Conservation (phyloP, 805 yeast species). For the Kuraishia molischiana region DNA sequence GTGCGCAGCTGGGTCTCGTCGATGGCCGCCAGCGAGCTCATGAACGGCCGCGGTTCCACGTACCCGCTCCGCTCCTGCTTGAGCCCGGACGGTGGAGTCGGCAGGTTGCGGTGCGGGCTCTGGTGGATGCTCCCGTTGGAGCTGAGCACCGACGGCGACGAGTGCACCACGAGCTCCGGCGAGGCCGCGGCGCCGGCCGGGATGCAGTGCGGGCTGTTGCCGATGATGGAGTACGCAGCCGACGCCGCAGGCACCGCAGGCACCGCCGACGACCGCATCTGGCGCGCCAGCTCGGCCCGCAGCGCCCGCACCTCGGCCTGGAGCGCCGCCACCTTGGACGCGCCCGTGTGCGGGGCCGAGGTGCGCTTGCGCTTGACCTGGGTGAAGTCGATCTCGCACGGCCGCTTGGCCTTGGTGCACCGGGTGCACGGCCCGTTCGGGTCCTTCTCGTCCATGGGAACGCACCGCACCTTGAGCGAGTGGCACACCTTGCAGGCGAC, state of each 20-base stretch:
- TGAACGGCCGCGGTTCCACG: not conserved
- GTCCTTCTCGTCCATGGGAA: conserved; percentile 52
- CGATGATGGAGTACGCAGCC: not conserved
- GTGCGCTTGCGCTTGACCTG: conserved; percentile 41
- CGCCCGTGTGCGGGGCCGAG: conserved; percentile 9
- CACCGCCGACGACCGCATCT: not conserved
- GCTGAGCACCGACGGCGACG: not conserved
- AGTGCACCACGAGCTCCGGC: not conserved
- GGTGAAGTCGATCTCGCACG: conserved; percentile 59
- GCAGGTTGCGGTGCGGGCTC: not conserved
- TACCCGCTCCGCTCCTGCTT: conserved; percentile 8
- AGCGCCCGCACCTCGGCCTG: conserved; percentile 9
- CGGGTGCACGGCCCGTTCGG: conserved; percentile 63
- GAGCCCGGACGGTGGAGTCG: not conserved
- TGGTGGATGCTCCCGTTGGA: not conserved
- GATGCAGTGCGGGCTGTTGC: not conserved
- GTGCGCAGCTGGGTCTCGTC: conserved; percentile 17
- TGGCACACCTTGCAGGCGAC: conserved; percentile 74
- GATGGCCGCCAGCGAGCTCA: conserved; percentile 1
- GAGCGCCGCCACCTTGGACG: conserved; percentile 8
- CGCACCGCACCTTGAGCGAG: conserved; percentile 73
- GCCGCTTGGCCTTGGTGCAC: conserved; percentile 52
- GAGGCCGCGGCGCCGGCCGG: not conserved
- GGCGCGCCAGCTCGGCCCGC: conserved; percentile 1
- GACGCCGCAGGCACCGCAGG: not conserved